A percentile compares a stretch with the other conserved stretches of the same genome.
These are phyloP conservation scores for Ilyonectria robusta DNA, from an alignment of 2,329 filamentous ascomycete species.

Conservation along the genomic window DNA sequence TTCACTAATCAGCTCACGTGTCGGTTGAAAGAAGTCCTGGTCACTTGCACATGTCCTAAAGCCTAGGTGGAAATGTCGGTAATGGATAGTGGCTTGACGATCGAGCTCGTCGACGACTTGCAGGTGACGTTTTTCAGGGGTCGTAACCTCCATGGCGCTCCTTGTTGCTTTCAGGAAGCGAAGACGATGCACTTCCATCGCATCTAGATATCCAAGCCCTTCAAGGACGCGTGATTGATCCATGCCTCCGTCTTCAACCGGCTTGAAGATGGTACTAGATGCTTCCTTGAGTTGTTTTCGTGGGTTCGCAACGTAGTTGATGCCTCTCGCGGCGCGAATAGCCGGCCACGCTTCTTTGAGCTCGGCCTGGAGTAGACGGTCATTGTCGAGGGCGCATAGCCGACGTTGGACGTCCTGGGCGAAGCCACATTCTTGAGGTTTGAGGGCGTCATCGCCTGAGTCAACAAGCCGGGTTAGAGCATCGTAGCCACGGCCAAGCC, in stretches of 20 bases:
- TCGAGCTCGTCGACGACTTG: conserved; percentile 51
- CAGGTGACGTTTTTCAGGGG: conserved; percentile 27
- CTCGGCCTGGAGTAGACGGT: conserved; percentile 34
- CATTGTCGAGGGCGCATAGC: conserved; percentile 52
- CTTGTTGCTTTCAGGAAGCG: conserved; percentile 46
- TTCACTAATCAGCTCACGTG: conserved; percentile 3
- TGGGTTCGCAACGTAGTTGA: conserved; percentile 46
- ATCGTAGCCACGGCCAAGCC: conserved; percentile 48
- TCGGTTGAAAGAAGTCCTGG: neutral
- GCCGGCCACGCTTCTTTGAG: conserved; percentile 40
- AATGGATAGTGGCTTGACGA: conserved; percentile 47
- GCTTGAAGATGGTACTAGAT: conserved; percentile 47
- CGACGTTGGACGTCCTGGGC: conserved; percentile 49
- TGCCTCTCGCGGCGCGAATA: conserved; percentile 31
- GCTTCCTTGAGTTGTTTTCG: conserved; percentile 47
- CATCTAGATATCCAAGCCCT: conserved; percentile 51
- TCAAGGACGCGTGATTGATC: conserved; percentile 45
- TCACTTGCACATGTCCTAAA: conserved; percentile 52
- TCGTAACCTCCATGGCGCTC: conserved; percentile 28
- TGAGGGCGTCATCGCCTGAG: conserved; percentile 29
- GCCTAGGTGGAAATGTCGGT: conserved; percentile 50
- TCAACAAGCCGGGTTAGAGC: conserved; percentile 47
- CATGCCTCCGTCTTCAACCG: conserved; percentile 47
- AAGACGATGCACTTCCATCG: conserved; percentile 51
- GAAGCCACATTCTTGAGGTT: conserved; percentile 51